Base-by-base conservation (phyloP, 2,329 filamentous ascomycete species). In the Nemania bipapillata region DNA sequence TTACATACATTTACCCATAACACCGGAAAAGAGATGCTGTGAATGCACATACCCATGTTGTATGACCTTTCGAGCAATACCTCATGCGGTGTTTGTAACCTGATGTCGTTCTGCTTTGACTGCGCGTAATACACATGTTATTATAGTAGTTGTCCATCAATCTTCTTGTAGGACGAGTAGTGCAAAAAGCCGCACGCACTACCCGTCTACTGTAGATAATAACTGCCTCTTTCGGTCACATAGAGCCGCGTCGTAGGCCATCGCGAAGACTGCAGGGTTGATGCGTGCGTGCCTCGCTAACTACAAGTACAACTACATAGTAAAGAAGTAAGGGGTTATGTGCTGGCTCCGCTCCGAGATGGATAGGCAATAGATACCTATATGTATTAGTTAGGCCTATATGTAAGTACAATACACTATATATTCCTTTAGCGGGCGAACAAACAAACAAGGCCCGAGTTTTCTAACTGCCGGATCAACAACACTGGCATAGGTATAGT, bases 241-340 rank as follows among this genome's bases (percentile, higher is more conserved):
- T 62, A 24, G 47, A 59, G 37, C 63, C 63, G 47, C 37, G 55
- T 65, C 49, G 47, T 37, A 42, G 35, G 32, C 62, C 56, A 61
- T 65, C 37, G 40, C 54, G 28, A 54, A 42, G 28, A 26, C 47
- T 24, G 24, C 47, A 50, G 20, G 22, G 24, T 50, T 45, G 32
- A 54, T 59, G 12, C 12, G 47, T 49, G 49, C 17, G 30, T 37
- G 26, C 50, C 20, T 45, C 40, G 40, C 40, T 45, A 45, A 20
- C 40, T 20, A 35, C 32, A 35, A 35, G 32, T 35, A 35, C n/a
- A n/a, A n/a, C n/a, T n/a, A n/a, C n/a, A n/a, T n/a, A 35, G 32
- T 5, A 11, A 5, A 35, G 32, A 35, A 35, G 32, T 45, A 50
- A 50, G 47, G 47, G 47, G 24, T 17, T 50, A 28, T 50, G 47